Evolutionary conservation across 306 rosid genomes (phyloP), one percentile per base, ranked within the genome.

Genomic region (Malus fusca): DNA sequence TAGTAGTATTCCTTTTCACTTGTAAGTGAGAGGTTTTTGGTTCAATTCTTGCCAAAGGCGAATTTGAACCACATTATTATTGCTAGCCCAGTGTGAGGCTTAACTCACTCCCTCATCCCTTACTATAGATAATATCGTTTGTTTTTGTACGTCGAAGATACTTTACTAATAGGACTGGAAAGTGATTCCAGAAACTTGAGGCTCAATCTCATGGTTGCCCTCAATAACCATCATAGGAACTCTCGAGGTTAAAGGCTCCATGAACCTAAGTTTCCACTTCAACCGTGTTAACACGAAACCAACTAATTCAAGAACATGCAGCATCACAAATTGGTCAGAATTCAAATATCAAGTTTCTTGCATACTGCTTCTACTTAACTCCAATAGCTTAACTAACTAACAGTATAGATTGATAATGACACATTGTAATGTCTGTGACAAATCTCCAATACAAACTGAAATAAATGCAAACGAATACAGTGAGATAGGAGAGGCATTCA

Each of bases 131-230:
- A 33, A 33, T 35, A 33, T 33, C 37, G 8, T 33, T 33, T 33
- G 35, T 33, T 31, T 33, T 33, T 33, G 8, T 33, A 5, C 37
- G 2, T 33, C 8, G 8, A 33, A 33, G 37, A 33, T 33, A 33
- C 37, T 33, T 33, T 33, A 33, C 37, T 33, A 33, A 33, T 93
- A 93, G 59, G 96, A 90, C 79, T 87, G 22, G 77, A 94, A 94
- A 68, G 86, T 82, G 80, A 90, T 85, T 68, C 94, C 90, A 58
- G 82, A 77, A 65, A 76, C 92, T 84, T 94, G 97, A 78, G 98
- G 97, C 80, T 93, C 97, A 84, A 91, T 93, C 87, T 93, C 98
- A 80, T 93, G 98, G 84, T 93, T 93, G 74, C 98, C 98, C 81
- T 91, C 97, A 73, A 91, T 84, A 78, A 91, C 96, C 96, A 91